phyloP scores from a whole-genome alignment of 371 early-diverging fungal genomes.

The Batkoa obscura region DNA sequence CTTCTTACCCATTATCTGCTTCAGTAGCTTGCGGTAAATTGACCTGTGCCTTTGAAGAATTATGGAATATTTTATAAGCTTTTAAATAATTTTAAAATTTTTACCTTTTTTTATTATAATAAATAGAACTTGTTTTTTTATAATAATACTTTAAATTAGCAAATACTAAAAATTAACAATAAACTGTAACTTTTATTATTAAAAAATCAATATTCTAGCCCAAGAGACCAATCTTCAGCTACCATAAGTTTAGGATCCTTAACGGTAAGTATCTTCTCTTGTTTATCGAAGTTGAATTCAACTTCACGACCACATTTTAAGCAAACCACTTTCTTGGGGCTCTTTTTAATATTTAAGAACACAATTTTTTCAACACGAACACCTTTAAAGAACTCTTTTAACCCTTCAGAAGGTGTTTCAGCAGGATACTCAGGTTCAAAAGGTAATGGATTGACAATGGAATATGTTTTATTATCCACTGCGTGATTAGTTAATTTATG shows the following conservation, averaged over 20 bases:
- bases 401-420: constrained; percentile 10
- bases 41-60: constrained; percentile 64
- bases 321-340: constrained; percentile 5
- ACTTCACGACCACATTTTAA: neutral
- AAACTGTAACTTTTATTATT: too few relatives aligned
- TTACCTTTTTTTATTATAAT: too few relatives aligned
- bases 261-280: constrained; percentile 20
- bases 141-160: too few relatives aligned
- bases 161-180: too few relatives aligned
- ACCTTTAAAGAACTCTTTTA: constrained; percentile 10
- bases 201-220: constrained; percentile 18
- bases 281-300: constrained; percentile 7
- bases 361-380: constrained; percentile 23
- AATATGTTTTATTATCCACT: neutral
- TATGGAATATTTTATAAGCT: constrained; percentile 74
- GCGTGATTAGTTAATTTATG: constrained; percentile 13
- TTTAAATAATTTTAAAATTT: too few relatives aligned
- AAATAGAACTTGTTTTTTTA: too few relatives aligned
- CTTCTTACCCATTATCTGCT: constrained; percentile 88
- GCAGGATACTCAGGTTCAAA: constrained; percentile 8
- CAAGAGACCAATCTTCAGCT: constrained; percentile 36
- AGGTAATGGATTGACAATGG: neutral
- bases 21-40: constrained; percentile 88
- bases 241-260: constrained; percentile 47
- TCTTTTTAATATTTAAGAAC: constrained; percentile 17